Percentiles rank a stretch among this genome's conserved stretches.
These are phyloP conservation scores for Neurospora sp. DNA, from an alignment of 495 filamentous ascomycete genomes.

Conservation along the genomic window DNA sequence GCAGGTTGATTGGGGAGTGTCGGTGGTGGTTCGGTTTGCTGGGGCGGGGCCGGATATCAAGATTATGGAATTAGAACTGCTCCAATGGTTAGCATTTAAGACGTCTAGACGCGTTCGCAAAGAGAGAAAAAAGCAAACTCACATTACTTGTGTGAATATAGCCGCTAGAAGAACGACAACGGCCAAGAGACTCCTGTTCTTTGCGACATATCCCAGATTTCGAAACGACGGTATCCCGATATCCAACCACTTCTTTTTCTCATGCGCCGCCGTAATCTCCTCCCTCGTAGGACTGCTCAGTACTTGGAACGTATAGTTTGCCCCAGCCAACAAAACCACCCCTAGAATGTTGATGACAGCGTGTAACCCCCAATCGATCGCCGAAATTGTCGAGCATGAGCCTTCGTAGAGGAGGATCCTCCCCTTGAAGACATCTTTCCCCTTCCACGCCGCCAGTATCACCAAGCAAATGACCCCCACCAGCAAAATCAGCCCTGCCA, in stretches of 20 bases:
- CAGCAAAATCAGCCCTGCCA: slow-evolving; percentile 28
- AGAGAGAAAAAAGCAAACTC: no score
- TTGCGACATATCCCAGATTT: slow-evolving; percentile 34
- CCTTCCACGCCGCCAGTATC: slow-evolving; percentile 19
- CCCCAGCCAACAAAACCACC: slow-evolving; percentile 29
- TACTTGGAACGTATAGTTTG: slow-evolving; percentile 40
- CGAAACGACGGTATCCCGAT: slow-evolving; percentile 42
- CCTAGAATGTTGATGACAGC: slow-evolving; percentile 27
- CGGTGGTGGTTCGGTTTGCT: slow-evolving; percentile 5
- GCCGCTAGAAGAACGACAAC: slow-evolving; percentile 27
- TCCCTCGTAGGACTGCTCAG: slow-evolving; percentile 42
- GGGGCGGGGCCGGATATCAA: slow-evolving; percentile 21
- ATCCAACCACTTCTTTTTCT: slow-evolving; percentile 38
- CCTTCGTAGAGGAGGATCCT: slow-evolving; percentile 27
- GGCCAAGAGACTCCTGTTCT: slow-evolving; percentile 26
- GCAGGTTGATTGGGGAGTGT: slow-evolving; percentile 18
- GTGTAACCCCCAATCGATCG: slow-evolving; percentile 28
- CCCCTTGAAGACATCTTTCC: slow-evolving; percentile 11
- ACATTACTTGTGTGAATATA: slow-evolving; percentile 35
- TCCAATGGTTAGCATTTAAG: no score
- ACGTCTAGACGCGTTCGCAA: no score
- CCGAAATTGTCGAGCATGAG: slow-evolving; percentile 20
- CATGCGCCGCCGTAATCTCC: slow-evolving; percentile 41
- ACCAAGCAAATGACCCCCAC: slow-evolving; percentile 30
- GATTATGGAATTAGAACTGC: slow-evolving; percentile 41